phyloP scores from a whole-genome alignment of 352 stramenopile species.

The Peronosclerospora sorghi region DNA sequence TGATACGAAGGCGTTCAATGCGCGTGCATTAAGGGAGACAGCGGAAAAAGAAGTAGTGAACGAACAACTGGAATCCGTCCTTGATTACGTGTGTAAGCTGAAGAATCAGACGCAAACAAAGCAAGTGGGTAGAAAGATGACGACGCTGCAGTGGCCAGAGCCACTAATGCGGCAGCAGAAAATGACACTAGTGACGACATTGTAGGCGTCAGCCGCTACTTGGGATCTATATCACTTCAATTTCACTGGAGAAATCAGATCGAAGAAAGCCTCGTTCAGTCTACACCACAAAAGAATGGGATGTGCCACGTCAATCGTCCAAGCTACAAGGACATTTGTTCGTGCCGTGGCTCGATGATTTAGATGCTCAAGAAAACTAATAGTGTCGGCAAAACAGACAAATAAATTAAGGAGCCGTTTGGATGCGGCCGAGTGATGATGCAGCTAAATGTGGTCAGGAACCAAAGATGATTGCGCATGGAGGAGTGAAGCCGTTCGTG shows the following conservation, averaged over 20 bases:
- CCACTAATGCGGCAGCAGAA: conserved; percentile 15
- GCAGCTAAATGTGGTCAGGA: conserved; percentile 26
- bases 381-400: conserved; percentile 57
- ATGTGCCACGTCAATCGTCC: conserved; percentile 71
- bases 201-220: conserved; percentile 6
- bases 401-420: conserved; percentile 44
- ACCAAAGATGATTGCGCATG: conserved; percentile 54
- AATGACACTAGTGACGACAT: conserved; percentile 6
- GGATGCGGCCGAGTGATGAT: conserved; percentile 62
- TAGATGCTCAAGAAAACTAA: conserved; percentile 51
- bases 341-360: conserved; percentile 64
- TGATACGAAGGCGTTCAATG: conserved; percentile 57
- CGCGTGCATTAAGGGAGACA: conserved; percentile 20
- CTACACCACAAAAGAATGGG: conserved; percentile 56
- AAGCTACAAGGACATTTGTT: conserved; percentile 80
- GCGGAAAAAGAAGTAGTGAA: conserved; percentile 27
- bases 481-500: conserved; percentile 51
- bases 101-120: conserved; percentile 20
- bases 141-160: conserved; percentile 22
- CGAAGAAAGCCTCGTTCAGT: conserved; percentile 9
- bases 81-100: conserved; percentile 46
- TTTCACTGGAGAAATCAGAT: neutral
- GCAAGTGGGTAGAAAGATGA: neutral
- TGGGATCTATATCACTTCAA: too few relatives aligned
- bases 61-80: conserved; percentile 69